Conservation (phyloP, 139 green algal genomes). For the Eudorina sp. region DNA sequence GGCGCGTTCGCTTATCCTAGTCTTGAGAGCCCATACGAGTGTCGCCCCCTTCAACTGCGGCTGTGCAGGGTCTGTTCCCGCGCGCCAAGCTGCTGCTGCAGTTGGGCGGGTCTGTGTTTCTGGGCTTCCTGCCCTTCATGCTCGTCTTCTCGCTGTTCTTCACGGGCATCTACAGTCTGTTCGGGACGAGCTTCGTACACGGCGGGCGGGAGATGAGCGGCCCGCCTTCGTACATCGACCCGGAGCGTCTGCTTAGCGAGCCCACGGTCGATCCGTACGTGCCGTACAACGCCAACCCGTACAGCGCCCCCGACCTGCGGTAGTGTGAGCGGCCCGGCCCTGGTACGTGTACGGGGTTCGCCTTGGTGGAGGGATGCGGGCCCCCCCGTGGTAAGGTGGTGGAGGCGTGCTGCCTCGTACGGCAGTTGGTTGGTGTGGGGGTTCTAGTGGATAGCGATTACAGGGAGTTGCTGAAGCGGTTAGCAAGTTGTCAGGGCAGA, state of each 20-base stretch:
- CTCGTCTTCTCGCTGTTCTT: slow-evolving; percentile 66
- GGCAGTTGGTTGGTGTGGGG: no score
- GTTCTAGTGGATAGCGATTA: no score
- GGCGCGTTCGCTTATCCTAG: no score
- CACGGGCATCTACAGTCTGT: slow-evolving; percentile 68
- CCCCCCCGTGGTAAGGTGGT: no score
- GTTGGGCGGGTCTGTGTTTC: slow-evolving; percentile 79
- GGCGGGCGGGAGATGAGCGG: slow-evolving; percentile 51
- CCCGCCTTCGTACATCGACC: slow-evolving; percentile 74
- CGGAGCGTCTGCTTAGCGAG: slow-evolving; percentile 73
- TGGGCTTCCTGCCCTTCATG: slow-evolving; percentile 88
- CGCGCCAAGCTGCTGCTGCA: slow-evolving; percentile 74
- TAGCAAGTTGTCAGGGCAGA: no score
- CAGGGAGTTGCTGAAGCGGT: no score
- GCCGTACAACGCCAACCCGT: slow-evolving; percentile 50
- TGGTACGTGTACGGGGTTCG: no score
- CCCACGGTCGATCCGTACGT: slow-evolving; percentile 83
- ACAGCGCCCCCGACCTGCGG: slow-evolving; percentile 5
- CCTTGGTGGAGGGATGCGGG: no score
- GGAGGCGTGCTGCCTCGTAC: no score
- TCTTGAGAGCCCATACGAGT: no score
- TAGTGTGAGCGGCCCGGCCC: no score
- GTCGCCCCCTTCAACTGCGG: no score
- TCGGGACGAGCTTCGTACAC: slow-evolving; percentile 78
- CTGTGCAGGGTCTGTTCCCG: slow-evolving; percentile 78